These are phyloP conservation scores for Rhododendron ferrugineum DNA, from an alignment of 148 eudicot species.

Conservation along the genomic window DNA sequence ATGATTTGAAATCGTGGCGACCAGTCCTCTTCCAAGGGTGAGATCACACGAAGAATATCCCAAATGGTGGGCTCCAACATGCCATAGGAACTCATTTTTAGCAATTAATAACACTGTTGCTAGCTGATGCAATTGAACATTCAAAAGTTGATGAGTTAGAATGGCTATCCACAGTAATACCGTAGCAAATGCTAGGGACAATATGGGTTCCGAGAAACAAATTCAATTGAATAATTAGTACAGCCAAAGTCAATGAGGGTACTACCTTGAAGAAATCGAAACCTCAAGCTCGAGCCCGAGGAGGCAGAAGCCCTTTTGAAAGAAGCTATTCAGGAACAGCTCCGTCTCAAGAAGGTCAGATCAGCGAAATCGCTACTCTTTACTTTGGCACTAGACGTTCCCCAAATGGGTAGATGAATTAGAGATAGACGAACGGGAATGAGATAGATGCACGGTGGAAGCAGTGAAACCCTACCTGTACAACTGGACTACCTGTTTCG, in stretches of 20 bases:
- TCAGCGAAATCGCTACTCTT: background rate
- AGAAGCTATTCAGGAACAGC: background rate
- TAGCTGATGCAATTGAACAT: slow-evolving; percentile 9
- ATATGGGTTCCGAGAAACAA: background rate
- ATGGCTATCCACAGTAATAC: background rate
- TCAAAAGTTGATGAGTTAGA: background rate
- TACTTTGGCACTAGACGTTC: background rate
- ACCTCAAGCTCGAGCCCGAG: background rate
- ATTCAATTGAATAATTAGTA: background rate
- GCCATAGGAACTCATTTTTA: slow-evolving; percentile 40
- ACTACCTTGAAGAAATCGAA: background rate
- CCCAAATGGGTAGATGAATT: background rate
- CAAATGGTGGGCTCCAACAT: slow-evolving; percentile 45
- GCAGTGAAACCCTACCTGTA: background rate
- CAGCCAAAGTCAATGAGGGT: background rate
- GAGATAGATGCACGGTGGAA: background rate
- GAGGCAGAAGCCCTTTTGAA: background rate
- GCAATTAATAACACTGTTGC: slow-evolving; percentile 14
- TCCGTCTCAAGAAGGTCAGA: background rate
- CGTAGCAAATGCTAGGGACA: background rate
- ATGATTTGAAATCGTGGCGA: slow-evolving; percentile 48
- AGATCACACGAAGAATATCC: slow-evolving; percentile 54
- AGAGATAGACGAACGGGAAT: background rate
- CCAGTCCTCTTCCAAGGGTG: slow-evolving; percentile 61
- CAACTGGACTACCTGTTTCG: background rate